These are phyloP conservation scores for Xylaria sp. DNA, from an alignment of 2,329 filamentous ascomycete genomes.

Conservation along the genomic window DNA sequence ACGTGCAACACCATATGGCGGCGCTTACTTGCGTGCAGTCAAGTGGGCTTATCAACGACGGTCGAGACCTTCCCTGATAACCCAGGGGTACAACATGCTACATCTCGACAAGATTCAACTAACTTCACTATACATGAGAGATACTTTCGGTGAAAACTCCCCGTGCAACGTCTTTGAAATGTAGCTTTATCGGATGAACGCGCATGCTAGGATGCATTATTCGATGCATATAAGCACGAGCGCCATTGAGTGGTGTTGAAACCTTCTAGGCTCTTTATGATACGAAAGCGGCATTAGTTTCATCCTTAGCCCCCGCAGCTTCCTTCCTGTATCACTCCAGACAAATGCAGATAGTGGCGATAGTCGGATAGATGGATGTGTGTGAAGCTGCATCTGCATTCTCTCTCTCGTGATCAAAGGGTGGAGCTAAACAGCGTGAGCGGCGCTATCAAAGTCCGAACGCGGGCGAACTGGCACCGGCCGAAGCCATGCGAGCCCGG, in stretches of 20 bases:
- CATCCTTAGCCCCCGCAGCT: neutral
- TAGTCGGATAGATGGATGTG: neutral
- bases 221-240: neutral
- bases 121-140: neutral
- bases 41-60: neutral
- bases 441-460: neutral
- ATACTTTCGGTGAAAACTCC: neutral
- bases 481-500: neutral
- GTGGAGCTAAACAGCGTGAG: neutral
- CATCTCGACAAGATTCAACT: neutral
- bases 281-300: neutral
- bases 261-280: neutral
- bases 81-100: conserved; percentile 1
- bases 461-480: neutral
- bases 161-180: neutral
- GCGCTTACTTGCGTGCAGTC: neutral
- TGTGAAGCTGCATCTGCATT: neutral
- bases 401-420: neutral
- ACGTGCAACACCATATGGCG: neutral
- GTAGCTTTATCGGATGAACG: neutral
- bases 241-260: neutral
- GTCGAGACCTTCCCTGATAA: neutral
- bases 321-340: neutral
- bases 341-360: neutral
- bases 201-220: neutral